Percentiles rank a stretch among this genome's conserved stretches.
Evolutionary conservation across 2,329 filamentous ascomycete genomes (phyloP).

Genomic region (Scopulariopsis brevicaulis): DNA sequence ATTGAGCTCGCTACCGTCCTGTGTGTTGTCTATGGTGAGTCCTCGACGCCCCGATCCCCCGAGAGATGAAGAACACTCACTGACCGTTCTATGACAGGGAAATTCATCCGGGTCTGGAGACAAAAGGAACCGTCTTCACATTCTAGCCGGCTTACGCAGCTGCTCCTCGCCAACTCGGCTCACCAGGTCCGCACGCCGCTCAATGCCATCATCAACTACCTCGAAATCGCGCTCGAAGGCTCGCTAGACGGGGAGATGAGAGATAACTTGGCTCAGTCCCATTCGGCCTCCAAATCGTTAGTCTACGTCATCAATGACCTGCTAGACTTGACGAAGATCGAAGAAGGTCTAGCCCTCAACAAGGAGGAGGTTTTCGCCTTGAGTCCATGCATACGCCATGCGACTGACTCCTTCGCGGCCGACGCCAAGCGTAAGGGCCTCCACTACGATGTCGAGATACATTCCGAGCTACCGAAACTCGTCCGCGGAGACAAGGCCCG

Average conservation of each 20-base stretch:
- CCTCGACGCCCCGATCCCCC: not conserved
- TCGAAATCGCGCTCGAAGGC: conserved; percentile 83
- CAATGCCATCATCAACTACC: conserved; percentile 90
- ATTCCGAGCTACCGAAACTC: conserved; percentile 55
- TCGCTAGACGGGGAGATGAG: conserved; percentile 68
- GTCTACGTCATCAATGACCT: conserved; percentile 94
- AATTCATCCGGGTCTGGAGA: conserved; percentile 87
- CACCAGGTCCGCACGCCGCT: conserved; percentile 86
- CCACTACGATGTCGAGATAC: conserved; percentile 53
- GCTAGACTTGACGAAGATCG: conserved; percentile 77
- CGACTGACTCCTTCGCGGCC: conserved; percentile 59
- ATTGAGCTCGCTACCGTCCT: conserved; percentile 81
- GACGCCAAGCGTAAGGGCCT: conserved; percentile 71
- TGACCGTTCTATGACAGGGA: conserved; percentile 23
- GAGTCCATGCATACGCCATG: conserved; percentile 59
- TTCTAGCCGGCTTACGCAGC: conserved; percentile 65
- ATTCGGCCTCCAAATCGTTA: conserved; percentile 83
- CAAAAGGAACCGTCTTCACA: conserved; percentile 80
- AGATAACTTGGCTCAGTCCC: conserved; percentile 73
- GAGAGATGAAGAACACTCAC: conserved; percentile 1
- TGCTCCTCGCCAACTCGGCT: conserved; percentile 77
- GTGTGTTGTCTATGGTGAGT: conserved; percentile 72
- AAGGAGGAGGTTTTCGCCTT: conserved; percentile 76
- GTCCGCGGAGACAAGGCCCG: conserved; percentile 72
- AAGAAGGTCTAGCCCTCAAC: conserved; percentile 67